These are phyloP conservation scores for Elsinoe perseae DNA, from an alignment of 2,329 filamentous ascomycete species.

Conservation along the genomic window DNA sequence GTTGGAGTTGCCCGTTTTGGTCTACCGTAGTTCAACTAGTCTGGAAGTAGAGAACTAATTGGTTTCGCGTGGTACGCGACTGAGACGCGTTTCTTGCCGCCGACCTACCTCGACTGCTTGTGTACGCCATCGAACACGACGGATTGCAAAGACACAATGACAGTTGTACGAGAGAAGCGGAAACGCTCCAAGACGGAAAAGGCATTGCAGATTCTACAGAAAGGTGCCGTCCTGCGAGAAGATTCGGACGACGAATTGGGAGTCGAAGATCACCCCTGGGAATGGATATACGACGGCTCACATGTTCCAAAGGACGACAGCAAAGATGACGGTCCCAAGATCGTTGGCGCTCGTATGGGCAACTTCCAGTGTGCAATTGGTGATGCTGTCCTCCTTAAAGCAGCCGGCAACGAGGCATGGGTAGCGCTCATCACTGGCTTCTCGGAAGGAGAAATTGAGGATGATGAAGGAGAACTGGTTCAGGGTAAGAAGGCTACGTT, in stretches of 20 bases:
- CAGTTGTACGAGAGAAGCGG: constrained; percentile 22
- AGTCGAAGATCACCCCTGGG: constrained; percentile 44
- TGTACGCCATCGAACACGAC: not conserved
- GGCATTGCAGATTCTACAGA: constrained; percentile 46
- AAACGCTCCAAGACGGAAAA: constrained; percentile 38
- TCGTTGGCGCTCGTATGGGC: constrained; percentile 77
- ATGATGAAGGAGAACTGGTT: constrained; percentile 46
- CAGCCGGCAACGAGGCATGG: constrained; percentile 86
- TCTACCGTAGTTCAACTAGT: not conserved
- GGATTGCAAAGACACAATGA: not conserved
- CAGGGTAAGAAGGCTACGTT: constrained; percentile 69
- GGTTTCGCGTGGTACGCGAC: constrained; percentile 10
- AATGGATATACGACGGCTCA: constrained; percentile 49
- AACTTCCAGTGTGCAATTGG: constrained; percentile 72
- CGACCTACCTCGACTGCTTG: constrained; percentile 1
- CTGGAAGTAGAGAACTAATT: not conserved
- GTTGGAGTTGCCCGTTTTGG: not conserved
- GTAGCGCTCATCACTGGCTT: constrained; percentile 84
- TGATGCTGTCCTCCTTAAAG: constrained; percentile 78
- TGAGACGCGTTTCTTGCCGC: not conserved
- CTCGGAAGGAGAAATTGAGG: constrained; percentile 57
- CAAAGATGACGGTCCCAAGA: constrained; percentile 32
- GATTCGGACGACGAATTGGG: constrained; percentile 82
- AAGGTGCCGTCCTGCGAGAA: constrained; percentile 59
- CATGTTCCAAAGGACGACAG: constrained; percentile 23